phyloP scores from a whole-genome alignment of 805 yeast species.

The Hanseniaspora mollemarum region DNA sequence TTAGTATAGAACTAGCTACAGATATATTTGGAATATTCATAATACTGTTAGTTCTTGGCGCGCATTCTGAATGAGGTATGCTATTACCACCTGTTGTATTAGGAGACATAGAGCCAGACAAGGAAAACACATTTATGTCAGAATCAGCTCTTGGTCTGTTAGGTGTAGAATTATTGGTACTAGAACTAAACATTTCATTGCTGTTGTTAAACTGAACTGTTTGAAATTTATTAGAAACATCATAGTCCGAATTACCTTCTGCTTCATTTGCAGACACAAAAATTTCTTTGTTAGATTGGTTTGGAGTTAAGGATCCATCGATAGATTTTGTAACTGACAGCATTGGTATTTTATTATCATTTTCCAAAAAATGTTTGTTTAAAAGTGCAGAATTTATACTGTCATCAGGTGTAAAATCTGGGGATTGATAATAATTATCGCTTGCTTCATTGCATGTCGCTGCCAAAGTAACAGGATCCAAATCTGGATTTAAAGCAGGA shows the following conservation, averaged over 20 bases:
- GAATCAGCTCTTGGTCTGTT: background rate
- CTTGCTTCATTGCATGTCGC: background rate
- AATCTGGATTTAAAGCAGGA: too few relatives aligned
- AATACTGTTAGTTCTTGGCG: background rate
- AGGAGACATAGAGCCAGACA: slow-evolving; percentile 6
- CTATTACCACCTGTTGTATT: background rate
- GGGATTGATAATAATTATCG: background rate
- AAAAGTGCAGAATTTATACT: background rate
- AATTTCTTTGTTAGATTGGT: background rate
- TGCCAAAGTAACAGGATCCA: background rate
- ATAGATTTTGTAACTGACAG: background rate
- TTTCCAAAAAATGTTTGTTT: background rate
- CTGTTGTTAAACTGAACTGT: background rate
- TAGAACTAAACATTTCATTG: slow-evolving; percentile 3
- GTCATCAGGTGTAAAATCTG: background rate
- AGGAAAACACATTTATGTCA: background rate
- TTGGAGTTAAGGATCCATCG: background rate
- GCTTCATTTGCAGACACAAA: slow-evolving; percentile 4
- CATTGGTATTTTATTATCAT: background rate
- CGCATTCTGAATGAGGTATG: background rate
- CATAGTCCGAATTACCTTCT: background rate
- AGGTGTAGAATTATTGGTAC: background rate
- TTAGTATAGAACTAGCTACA: slow-evolving; percentile 17
- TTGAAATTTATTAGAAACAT: background rate
- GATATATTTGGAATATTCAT: slow-evolving; percentile 17